Evolutionary conservation across 768 basidiomycete species (phyloP).

Genomic region (Collybia sordida): DNA sequence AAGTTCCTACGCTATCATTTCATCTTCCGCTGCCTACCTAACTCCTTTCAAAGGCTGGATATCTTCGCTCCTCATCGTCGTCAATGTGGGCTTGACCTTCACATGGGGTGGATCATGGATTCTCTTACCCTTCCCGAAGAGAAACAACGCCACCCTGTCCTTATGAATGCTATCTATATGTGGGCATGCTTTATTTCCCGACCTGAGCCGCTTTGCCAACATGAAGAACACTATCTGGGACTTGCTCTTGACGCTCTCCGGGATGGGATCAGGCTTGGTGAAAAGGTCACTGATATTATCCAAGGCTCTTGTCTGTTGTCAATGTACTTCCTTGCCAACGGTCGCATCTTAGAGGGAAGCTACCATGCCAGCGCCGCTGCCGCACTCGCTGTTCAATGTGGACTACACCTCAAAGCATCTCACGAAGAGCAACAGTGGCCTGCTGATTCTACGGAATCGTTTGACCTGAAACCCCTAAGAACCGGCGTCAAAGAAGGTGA

Average conservation of each 20-base stretch:
- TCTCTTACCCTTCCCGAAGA: constrained; percentile 50
- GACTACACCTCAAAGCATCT: constrained; percentile 50
- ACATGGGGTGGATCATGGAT: constrained; percentile 65
- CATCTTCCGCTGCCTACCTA: constrained; percentile 11
- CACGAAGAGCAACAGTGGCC: constrained; percentile 33
- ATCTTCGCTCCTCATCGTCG: constrained; percentile 75
- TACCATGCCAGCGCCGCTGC: constrained; percentile 77
- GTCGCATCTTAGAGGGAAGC: constrained; percentile 74
- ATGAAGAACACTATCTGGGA: constrained; percentile 71
- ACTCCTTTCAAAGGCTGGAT: constrained; percentile 53
- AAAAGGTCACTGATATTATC: constrained; percentile 66
- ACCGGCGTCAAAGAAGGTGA: constrained; percentile 66
- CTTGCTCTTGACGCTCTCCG: constrained; percentile 62
- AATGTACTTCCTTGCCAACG: constrained; percentile 74
- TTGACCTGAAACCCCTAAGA: constrained; percentile 57
- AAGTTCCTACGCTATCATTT: constrained; percentile 21
- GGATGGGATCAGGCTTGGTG: constrained; percentile 57
- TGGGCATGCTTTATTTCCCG: constrained; percentile 83
- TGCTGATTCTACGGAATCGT: constrained; percentile 30
- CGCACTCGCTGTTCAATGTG: constrained; percentile 70
- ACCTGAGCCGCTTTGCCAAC: constrained; percentile 64
- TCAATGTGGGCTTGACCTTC: constrained; percentile 71
- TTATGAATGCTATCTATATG: constrained; percentile 80
- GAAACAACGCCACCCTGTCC: constrained; percentile 71
- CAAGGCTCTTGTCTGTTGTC: constrained; percentile 77